Conservation (phyloP, 2,329 filamentous ascomycete species). For the Alternaria viburni region DNA sequence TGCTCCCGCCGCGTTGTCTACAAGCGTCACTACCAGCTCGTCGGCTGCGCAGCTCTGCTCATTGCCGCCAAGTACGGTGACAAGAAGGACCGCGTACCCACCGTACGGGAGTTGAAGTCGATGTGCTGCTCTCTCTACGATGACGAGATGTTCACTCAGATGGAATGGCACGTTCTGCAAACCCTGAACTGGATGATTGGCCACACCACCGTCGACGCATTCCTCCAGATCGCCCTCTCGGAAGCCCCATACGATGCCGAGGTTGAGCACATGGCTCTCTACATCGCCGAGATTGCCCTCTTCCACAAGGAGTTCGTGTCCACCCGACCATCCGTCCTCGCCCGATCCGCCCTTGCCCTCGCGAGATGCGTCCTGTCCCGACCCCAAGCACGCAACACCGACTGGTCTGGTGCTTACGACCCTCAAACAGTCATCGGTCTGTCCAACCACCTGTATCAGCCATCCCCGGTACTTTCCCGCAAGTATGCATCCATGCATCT, state of each 20-base stretch:
- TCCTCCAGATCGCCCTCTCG: slow-evolving; percentile 83
- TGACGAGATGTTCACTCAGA: slow-evolving; percentile 99
- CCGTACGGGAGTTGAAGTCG: slow-evolving; percentile 94
- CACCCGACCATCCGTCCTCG: slow-evolving; percentile 87
- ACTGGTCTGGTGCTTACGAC: slow-evolving; percentile 76
- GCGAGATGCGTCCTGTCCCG: slow-evolving; percentile 85
- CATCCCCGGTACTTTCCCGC: slow-evolving; percentile 69
- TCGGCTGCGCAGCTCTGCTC: slow-evolving; percentile 92
- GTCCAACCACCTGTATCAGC: slow-evolving; percentile 69
- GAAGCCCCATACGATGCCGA: slow-evolving; percentile 79
- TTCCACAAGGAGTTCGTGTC: slow-evolving; percentile 98
- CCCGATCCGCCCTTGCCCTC: slow-evolving; percentile 83
- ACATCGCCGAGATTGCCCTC: slow-evolving; percentile 91
- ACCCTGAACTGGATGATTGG: slow-evolving; percentile 96
- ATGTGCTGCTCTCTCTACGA: slow-evolving; percentile 99
- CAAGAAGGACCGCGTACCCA: slow-evolving; percentile 97
- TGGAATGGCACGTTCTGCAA: slow-evolving; percentile 99
- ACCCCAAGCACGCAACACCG: slow-evolving; percentile 74
- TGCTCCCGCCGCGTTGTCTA: slow-evolving; percentile 98
- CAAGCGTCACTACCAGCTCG: slow-evolving; percentile 98
- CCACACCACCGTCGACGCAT: slow-evolving; percentile 94
- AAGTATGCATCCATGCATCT: slow-evolving; percentile 73
- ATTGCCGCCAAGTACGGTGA: slow-evolving; percentile 99
- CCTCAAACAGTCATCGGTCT: slow-evolving; percentile 69
- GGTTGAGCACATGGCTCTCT: slow-evolving; percentile 92